phyloP scores from a whole-genome alignment of 352 stramenopile genomes.

The Phytophthora ramorum region DNA sequence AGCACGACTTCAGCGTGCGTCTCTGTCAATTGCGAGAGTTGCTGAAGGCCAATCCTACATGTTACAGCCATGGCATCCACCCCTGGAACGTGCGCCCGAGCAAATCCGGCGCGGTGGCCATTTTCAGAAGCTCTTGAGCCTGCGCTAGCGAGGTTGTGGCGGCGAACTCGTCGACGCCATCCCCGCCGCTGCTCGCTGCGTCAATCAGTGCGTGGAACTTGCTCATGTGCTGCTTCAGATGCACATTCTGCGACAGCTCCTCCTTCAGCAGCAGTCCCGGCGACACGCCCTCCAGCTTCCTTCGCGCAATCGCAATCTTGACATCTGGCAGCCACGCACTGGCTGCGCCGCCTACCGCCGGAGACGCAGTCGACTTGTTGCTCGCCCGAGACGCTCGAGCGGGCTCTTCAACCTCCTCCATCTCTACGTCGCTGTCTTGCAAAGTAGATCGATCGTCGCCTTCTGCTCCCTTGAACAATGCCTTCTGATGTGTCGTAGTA shows the following conservation, averaged over 20 bases:
- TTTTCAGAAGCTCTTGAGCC: conserved; percentile 80
- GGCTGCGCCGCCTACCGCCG: conserved; percentile 3
- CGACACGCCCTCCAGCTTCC: conserved; percentile 81
- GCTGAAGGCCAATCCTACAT: background rate
- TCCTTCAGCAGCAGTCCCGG: conserved; percentile 74
- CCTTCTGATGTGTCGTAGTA: conserved; percentile 65
- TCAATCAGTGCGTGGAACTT: conserved; percentile 72
- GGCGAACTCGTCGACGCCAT: conserved; percentile 16
- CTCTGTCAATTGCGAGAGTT: too few species aligned
- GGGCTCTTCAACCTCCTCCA: conserved; percentile 32
- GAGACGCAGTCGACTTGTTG: conserved; percentile 17
- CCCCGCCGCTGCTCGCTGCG: conserved; percentile 24
- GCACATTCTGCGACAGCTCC: conserved; percentile 71
- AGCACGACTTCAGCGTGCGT: too few species aligned
- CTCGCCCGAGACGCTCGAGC: conserved; percentile 12
- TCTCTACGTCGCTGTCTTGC: conserved; percentile 44
- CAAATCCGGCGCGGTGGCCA: conserved; percentile 85
- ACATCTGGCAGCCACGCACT: conserved; percentile 74
- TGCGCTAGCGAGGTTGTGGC: conserved; percentile 72
- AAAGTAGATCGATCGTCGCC: conserved; percentile 30
- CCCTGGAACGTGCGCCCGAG: conserved; percentile 83
- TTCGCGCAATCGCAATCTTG: conserved; percentile 78
- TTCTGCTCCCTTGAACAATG: conserved; percentile 49
- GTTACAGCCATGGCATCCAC: conserved; percentile 81
- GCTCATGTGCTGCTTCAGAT: conserved; percentile 62